Evolutionary conservation across 441 rosid species (phyloP).

Genomic region (Populus hybrid): DNA sequence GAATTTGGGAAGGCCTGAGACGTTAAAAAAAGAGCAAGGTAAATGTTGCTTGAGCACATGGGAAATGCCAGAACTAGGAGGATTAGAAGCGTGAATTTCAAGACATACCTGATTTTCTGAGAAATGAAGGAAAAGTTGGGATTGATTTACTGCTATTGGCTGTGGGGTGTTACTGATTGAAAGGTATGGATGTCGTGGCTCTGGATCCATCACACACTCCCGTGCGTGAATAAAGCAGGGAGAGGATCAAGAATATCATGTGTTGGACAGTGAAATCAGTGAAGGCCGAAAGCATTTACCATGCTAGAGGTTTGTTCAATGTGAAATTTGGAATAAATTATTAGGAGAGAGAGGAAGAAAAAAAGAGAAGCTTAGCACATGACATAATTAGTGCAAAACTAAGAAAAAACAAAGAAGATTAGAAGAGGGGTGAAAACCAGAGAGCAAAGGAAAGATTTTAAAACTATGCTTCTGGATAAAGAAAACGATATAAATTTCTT

Average conservation of each 20-base stretch:
- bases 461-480: not conserved
- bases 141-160: not conserved
- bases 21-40: conserved; percentile 12
- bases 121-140: not conserved
- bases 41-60: conserved; percentile 19
- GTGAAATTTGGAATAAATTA: not conserved
- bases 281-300: not conserved
- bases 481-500: not conserved
- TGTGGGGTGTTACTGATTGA: conserved; percentile 13
- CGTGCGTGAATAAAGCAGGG: not conserved
- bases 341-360: not conserved
- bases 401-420: not conserved
- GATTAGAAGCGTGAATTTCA: not conserved
- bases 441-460: not conserved
- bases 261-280: not conserved
- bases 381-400: not conserved
- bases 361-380: not conserved
- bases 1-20: conserved; percentile 3
- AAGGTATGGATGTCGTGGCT: not conserved
- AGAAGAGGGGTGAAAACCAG: not conserved
- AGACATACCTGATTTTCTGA: not conserved
- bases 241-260: conserved; percentile 12
- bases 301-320: not conserved
- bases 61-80: conserved; percentile 10
- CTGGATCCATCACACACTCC: not conserved